These are phyloP conservation scores for Kuraishia cidri DNA, from an alignment of 805 yeast species.

Conservation along the genomic window DNA sequence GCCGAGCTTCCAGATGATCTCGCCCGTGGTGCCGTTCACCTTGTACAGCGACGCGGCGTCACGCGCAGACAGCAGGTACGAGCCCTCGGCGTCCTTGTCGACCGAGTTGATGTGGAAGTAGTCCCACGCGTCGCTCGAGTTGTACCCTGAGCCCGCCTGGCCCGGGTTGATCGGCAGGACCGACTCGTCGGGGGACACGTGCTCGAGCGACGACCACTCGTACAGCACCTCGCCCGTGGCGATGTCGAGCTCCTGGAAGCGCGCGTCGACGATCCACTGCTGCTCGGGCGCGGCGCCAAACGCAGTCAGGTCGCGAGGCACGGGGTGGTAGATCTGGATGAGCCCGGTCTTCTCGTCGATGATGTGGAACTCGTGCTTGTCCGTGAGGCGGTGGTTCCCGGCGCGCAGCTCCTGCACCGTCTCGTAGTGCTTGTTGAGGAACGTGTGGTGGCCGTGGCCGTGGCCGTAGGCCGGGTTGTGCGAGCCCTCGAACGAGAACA, in stretches of 20 bases:
- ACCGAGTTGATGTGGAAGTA: slow-evolving; percentile 29
- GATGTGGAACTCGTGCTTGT: slow-evolving; percentile 27
- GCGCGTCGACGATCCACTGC: slow-evolving; percentile 25
- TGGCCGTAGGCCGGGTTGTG: slow-evolving; percentile 16
- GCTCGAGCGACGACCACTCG: slow-evolving; percentile 24
- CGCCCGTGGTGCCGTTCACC: slow-evolving; percentile 24
- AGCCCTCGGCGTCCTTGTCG: slow-evolving; percentile 24
- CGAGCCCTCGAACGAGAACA: slow-evolving; percentile 25
- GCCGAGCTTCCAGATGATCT: slow-evolving; percentile 19
- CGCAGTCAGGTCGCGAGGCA: slow-evolving; percentile 17
- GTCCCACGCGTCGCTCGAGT: slow-evolving; percentile 27
- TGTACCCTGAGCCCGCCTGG: slow-evolving; percentile 23
- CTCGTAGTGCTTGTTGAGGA: slow-evolving; percentile 20
- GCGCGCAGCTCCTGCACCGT: slow-evolving; percentile 21
- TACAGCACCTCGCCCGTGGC: slow-evolving; percentile 24
- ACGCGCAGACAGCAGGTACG: slow-evolving; percentile 25
- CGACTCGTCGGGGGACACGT: slow-evolving; percentile 22
- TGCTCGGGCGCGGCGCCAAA: slow-evolving; percentile 17
- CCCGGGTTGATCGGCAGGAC: slow-evolving; percentile 20
- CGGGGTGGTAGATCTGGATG: slow-evolving; percentile 24
- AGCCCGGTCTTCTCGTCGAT: slow-evolving; percentile 20
- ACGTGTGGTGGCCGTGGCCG: slow-evolving; percentile 22
- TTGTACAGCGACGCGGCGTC: slow-evolving; percentile 24
- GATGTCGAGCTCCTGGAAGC: slow-evolving; percentile 25
- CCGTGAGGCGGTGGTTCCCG: slow-evolving; percentile 22